A percentile compares a stretch with the other conserved stretches of the same genome.
Evolutionary conservation across 805 yeast species (phyloP).

Genomic region (Candida adriatica): DNA sequence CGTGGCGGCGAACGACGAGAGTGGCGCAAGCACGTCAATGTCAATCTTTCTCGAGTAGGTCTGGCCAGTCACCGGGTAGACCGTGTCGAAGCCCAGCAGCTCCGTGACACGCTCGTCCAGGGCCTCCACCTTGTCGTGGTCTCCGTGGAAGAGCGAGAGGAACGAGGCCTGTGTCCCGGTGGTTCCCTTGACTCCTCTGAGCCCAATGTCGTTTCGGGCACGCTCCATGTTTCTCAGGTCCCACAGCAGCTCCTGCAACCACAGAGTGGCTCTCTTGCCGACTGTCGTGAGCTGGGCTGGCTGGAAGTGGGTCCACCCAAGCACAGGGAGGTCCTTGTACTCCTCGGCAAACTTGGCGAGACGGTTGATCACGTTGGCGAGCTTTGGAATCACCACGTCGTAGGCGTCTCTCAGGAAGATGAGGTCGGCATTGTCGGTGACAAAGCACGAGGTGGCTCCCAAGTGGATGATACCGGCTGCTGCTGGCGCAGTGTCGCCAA

Average conservation of each 20-base stretch:
- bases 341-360: constrained; percentile 80
- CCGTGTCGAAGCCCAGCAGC: constrained; percentile 87
- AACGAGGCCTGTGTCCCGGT: constrained; percentile 99
- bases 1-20: constrained; percentile 91
- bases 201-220: constrained; percentile 93
- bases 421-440: constrained; percentile 96
- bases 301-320: constrained; percentile 99
- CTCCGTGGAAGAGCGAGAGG: constrained; percentile 90
- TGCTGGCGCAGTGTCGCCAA: constrained; percentile 86
- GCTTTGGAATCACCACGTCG: constrained; percentile 86
- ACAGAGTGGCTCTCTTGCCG: constrained; percentile 95
- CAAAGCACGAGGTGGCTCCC: constrained; percentile 97
- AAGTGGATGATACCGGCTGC: constrained; percentile 98
- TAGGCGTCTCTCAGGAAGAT: constrained; percentile 95
- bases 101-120: constrained; percentile 90
- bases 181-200: constrained; percentile 98
- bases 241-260: constrained; percentile 98
- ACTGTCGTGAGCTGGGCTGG: constrained; percentile 99
- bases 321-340: constrained; percentile 91
- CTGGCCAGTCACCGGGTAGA: constrained; percentile 97
- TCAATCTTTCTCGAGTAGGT: constrained; percentile 98
- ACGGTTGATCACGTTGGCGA: constrained; percentile 92
- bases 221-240: constrained; percentile 92
- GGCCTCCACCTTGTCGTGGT: constrained; percentile 92
- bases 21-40: constrained; percentile 86